Evolutionary conservation across 2,329 filamentous ascomycete species (phyloP), one percentile per base, ranked within the genome.

Genomic region (Hymenoscyphus scutula): DNA sequence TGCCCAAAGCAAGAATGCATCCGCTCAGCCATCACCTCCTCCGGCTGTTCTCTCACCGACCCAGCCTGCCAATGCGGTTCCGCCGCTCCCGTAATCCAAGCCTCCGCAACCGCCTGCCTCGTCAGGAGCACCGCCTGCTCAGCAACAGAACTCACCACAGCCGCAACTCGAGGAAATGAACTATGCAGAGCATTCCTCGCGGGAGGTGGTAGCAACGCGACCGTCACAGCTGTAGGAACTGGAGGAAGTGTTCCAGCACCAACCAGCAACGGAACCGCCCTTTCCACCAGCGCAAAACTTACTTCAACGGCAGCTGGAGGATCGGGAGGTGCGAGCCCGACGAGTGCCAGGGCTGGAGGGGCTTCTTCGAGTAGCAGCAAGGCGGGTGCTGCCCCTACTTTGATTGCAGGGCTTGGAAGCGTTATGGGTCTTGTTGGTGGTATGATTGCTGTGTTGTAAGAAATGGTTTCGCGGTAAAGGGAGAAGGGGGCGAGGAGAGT

Each of bases 61-160:
- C 70, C 73, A 10, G 70, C 68, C 58, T 81, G 79, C 72, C 74
- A 74, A 67, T 81, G 79, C 71, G 67, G 67, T 38, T 57, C 62
- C 41, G 62, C 56, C 3, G 48, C 72, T 29, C n/a, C 72, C 17
- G 64, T 62, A 48, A 76, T 71, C 61, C 75, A 77, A 69, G 62
- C 62, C 45, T 67, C 71, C 64, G 72, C 78, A 37, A 60, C 66
- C 25, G 61, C 68, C 38, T 62, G 72, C 53, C 72, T 75, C 60
- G 61, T 71, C 41, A 23, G 23, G 63, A 25, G 29, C 27, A 65
- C 69, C 27, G 71, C 72, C 48, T 82, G 80, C 69, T 61, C 64
- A 11, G 29, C 65, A 25, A 6, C 2, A 41, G 65, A 69, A 10
- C 68, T 79, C 25, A 48, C 62, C 27, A 69, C 72, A 61, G 76